Evolutionary conservation across 2,329 filamentous ascomycete species (phyloP).

Genomic region (Lachnellula arida): DNA sequence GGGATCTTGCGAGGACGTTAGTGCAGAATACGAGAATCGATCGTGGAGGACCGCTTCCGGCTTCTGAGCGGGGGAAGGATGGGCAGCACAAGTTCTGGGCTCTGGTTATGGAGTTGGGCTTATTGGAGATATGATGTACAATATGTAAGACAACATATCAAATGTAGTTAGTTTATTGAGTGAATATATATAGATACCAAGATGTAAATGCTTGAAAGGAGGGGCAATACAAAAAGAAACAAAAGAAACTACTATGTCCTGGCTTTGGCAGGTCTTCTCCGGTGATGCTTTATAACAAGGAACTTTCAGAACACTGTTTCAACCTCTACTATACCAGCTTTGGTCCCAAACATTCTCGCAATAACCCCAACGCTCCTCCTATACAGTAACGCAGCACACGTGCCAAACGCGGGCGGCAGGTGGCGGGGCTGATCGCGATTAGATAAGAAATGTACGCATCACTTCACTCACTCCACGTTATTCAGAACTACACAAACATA

Average conservation of each 20-base stretch:
- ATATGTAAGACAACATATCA: background rate
- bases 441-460: background rate
- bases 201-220: too few relatives aligned
- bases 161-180: background rate
- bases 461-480: background rate
- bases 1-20: constrained; percentile 28
- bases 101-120: constrained; percentile 20
- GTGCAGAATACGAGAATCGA: constrained; percentile 26
- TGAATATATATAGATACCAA: too few relatives aligned
- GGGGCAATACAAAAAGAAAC: too few relatives aligned
- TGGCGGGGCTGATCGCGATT: background rate
- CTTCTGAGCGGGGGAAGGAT: constrained; percentile 20
- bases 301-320: too few relatives aligned
- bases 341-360: too few relatives aligned
- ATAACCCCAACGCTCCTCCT: too few relatives aligned
- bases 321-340: too few relatives aligned
- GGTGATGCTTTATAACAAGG: too few relatives aligned
- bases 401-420: background rate
- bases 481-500: background rate
- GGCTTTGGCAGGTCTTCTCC: too few relatives aligned
- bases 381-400: too few relatives aligned
- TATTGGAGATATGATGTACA: constrained; percentile 11
- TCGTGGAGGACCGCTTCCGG: constrained; percentile 19
- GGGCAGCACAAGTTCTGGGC: constrained; percentile 30
- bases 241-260: too few relatives aligned